Percentiles rank a stretch among this genome's conserved stretches.
Evolutionary conservation across 2,329 filamentous ascomycete species (phyloP).

Genomic region (Alternaria viburni): DNA sequence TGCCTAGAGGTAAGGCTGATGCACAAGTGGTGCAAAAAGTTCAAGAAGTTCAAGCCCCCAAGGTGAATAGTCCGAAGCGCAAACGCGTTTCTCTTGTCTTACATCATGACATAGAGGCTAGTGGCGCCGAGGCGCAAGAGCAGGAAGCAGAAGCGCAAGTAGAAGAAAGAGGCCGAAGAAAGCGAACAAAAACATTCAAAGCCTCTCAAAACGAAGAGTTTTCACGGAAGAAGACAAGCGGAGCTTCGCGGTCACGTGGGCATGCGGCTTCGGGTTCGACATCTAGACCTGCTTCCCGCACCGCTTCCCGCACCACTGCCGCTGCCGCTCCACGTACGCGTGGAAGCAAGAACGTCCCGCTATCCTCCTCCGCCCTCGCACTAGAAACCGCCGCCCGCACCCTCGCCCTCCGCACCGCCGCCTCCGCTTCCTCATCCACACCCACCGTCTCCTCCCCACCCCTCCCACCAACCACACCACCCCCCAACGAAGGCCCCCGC

Average conservation of each 20-base stretch:
- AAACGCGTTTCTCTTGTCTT: not conserved
- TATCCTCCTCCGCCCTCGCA: not conserved
- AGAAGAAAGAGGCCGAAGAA: not conserved
- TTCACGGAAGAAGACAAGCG: not conserved
- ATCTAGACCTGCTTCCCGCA: not conserved
- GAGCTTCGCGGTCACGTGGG: not conserved
- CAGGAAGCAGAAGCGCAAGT: not conserved
- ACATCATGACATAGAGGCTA: fast-evolving
- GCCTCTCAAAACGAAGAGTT: not conserved
- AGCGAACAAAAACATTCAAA: not conserved
- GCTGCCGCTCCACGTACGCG: not conserved
- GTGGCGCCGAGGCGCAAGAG: not conserved
- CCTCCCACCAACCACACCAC: not conserved
- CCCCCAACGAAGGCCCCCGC: not conserved
- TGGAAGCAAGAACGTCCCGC: not conserved
- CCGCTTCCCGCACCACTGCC: not conserved
- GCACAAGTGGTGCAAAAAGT: not conserved
- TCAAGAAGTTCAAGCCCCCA: not conserved
- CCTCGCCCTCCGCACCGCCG: fast-evolving
- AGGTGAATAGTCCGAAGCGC: not conserved
- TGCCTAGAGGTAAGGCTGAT: not conserved
- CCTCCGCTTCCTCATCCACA: not conserved
- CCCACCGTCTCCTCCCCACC: too few species aligned
- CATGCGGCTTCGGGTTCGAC: not conserved
- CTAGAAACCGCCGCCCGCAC: not conserved